Base-by-base conservation (phyloP, 768 basidiomycete species). In the Lactifluus echinatus region DNA sequence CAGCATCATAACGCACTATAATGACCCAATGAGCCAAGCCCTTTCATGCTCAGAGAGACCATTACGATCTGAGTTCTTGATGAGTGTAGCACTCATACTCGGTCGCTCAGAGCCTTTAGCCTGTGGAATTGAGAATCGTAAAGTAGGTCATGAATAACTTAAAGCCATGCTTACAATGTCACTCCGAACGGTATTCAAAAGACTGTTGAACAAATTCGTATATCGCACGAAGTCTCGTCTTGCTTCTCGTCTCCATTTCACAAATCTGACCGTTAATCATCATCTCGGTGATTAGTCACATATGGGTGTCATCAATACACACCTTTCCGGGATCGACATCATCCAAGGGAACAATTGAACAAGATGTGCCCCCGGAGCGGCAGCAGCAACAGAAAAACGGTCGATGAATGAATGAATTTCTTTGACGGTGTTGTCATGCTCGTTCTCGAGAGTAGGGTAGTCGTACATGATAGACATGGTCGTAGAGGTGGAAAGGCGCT, bases 281-380 rank as follows among this genome's bases (percentile, higher is more conserved):
- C 19, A 15, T 57, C 56, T 29, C 14, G n/a, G 28, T 15, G n/a
- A 19, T 15, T 17, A 8, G 19, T 36, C 8, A 23, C 2, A 3
- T 10, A 3, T 6, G 10, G 8, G 21, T 11, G 1, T 6, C 10
- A 21, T 8, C 14, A 1, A 44, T 15, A 3, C 46, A n/a, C 46
- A 28, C 42, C 45, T 40, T 47, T 39, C 28, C 46, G 46, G 40
- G 7, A 53, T 33, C 21, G 21, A 28, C 8, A 50, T 34, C 56
- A 65, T 64, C 36, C 47, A 50, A 5, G 66, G 66, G 29, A 65
- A 57, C 17, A 65, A 53, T 11, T 65, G 17, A 17, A 56, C 55
- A n/a, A 57, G 31, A 34, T 55, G 19, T 4, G 55, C 54, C 24
- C 55, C 55, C 1, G 59, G 59, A 17, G 62, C 62, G 1, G 57